Conservation (phyloP, 495 filamentous ascomycete species). For the Aspergillus diversus region DNA sequence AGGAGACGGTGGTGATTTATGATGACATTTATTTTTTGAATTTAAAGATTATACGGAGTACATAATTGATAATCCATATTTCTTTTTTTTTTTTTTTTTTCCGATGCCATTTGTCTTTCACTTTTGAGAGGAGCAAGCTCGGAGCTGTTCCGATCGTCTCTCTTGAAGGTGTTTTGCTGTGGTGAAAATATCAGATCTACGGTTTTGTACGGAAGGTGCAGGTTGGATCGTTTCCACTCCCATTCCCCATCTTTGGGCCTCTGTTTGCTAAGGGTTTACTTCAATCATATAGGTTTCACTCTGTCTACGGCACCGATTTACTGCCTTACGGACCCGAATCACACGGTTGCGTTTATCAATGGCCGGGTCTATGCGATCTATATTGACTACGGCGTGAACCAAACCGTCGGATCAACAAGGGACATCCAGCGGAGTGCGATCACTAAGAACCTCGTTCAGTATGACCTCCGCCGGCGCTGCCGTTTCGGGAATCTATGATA, state of each 20-base stretch:
- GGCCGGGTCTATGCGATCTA: constrained; percentile 2
- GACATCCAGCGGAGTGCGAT: background rate
- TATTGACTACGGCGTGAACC: background rate
- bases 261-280: too few species aligned
- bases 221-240: background rate
- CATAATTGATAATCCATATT: background rate
- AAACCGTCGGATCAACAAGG: background rate
- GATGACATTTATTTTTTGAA: background rate
- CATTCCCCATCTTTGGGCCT: background rate
- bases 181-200: too few species aligned
- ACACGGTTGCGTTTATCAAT: constrained; percentile 5
- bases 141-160: background rate
- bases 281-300: too few species aligned
- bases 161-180: too few species aligned
- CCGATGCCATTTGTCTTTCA: too few species aligned
- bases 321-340: background rate
- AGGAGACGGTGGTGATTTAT: constrained; percentile 5
- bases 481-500: background rate
- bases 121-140: background rate
- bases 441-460: background rate
- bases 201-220: too few species aligned
- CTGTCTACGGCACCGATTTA: background rate
- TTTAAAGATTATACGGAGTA: background rate
- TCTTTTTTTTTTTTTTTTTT: background rate
- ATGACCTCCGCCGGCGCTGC: constrained; percentile 6